phyloP scores from a whole-genome alignment of 2,329 filamentous ascomycete species.

The Aspergillus quadricinctus region DNA sequence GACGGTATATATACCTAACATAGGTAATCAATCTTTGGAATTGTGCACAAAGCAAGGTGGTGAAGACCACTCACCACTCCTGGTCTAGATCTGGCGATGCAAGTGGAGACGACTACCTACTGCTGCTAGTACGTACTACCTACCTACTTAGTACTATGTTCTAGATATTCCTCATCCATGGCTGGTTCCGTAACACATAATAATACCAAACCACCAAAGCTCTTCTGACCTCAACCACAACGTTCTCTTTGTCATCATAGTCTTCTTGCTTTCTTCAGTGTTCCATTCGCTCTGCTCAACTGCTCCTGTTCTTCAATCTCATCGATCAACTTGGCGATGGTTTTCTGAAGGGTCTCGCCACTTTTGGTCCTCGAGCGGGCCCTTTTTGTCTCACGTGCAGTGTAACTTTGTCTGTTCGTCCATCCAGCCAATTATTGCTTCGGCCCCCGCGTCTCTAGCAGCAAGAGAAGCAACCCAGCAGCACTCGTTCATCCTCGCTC shows the following conservation, averaged over 20 bases:
- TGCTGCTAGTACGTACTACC: neutral
- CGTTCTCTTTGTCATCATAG: too few relatives aligned
- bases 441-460: constrained; percentile 8
- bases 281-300: neutral
- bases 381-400: neutral
- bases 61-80: too few relatives aligned
- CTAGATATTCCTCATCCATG: too few relatives aligned
- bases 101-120: neutral
- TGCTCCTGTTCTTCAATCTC: neutral
- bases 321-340: constrained; percentile 2
- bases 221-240: too few relatives aligned
- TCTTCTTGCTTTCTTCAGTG: neutral
- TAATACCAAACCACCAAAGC: too few relatives aligned
- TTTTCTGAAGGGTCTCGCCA: neutral
- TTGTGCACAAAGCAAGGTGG: too few relatives aligned
- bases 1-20: too few relatives aligned
- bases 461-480: neutral
- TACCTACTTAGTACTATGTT: neutral
- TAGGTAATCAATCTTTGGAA: too few relatives aligned
- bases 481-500: constrained; percentile 1
- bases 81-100: neutral
- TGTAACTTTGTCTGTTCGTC: neutral
- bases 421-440: constrained; percentile 14
- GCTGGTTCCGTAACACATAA: too few relatives aligned
- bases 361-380: neutral